Evolutionary conservation across 2,329 filamentous ascomycete species (phyloP).

Genomic region (Neocucurbitaria cava): DNA sequence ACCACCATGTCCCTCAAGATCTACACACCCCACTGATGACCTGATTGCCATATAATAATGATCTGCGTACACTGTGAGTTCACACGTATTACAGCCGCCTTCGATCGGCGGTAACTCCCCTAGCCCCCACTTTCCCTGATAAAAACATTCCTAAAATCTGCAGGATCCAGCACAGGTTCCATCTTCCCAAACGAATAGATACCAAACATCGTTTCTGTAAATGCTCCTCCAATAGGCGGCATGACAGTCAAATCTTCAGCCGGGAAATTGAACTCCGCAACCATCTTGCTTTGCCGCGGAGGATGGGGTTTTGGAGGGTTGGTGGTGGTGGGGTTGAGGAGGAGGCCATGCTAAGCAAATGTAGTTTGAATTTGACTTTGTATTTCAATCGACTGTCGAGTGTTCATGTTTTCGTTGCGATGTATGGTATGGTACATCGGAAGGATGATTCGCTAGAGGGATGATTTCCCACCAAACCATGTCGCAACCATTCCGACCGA

Average conservation of each 20-base stretch:
- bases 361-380: too few relatives aligned
- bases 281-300: slow-evolving; percentile 52
- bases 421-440: background rate
- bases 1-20: too few relatives aligned
- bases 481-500: background rate
- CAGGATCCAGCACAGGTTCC: slow-evolving; percentile 50
- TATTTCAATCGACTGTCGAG: too few relatives aligned
- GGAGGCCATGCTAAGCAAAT: background rate
- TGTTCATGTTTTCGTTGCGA: too few relatives aligned
- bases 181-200: slow-evolving; percentile 55
- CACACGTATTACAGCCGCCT: too few relatives aligned
- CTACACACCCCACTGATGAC: too few relatives aligned
- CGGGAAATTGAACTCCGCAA: slow-evolving; percentile 7
- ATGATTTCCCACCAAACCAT: background rate
- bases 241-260: slow-evolving; percentile 40
- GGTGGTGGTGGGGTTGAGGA: background rate
- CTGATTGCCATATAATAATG: too few relatives aligned
- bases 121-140: too few relatives aligned
- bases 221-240: slow-evolving; percentile 50
- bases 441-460: background rate
- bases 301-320: slow-evolving; percentile 50
- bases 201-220: slow-evolving; percentile 57
- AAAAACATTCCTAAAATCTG: slow-evolving; percentile 31
- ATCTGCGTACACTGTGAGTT: too few relatives aligned
- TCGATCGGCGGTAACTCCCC: too few relatives aligned